phyloP scores from a whole-genome alignment of 441 rosid species.

The Brassica hybrid region DNA sequence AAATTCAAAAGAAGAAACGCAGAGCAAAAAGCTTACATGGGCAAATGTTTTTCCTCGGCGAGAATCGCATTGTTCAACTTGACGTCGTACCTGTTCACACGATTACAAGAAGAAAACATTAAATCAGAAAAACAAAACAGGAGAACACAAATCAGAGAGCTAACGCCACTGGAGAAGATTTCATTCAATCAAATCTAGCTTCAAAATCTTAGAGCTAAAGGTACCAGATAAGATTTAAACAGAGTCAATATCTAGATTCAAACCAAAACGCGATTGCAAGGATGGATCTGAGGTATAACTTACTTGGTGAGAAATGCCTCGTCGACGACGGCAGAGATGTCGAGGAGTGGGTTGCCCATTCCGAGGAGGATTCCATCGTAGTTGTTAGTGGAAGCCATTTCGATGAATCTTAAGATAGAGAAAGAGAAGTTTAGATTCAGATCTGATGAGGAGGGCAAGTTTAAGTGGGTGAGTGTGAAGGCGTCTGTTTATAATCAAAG shows the following conservation, averaged over 20 bases:
- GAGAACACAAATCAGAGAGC: background rate
- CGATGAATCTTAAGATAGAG: slow-evolving; percentile 1
- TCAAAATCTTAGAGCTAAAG: background rate
- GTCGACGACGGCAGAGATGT: slow-evolving; percentile 84
- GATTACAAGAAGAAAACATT: background rate
- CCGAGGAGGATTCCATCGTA: slow-evolving; percentile 70
- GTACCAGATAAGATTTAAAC: background rate
- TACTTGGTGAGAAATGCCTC: slow-evolving; percentile 70
- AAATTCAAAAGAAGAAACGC: too few species aligned
- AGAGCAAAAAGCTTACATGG: slow-evolving; percentile 59
- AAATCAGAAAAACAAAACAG: background rate
- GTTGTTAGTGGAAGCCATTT: slow-evolving; percentile 46
- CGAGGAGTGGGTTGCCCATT: slow-evolving; percentile 93
- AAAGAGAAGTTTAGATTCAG: background rate
- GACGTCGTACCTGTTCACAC: slow-evolving; percentile 56
- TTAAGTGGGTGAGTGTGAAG: slow-evolving; percentile 1
- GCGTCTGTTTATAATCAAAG: background rate
- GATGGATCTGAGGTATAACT: slow-evolving; percentile 9
- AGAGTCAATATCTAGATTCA: background rate
- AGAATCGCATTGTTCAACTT: slow-evolving; percentile 87
- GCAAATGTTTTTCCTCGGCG: slow-evolving; percentile 87
- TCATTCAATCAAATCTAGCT: slow-evolving; percentile 3
- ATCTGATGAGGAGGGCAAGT: background rate
- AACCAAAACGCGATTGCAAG: background rate
- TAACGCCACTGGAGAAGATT: background rate